Conservation (phyloP, 495 filamentous ascomycete species). For the Penicillium lividum region DNA sequence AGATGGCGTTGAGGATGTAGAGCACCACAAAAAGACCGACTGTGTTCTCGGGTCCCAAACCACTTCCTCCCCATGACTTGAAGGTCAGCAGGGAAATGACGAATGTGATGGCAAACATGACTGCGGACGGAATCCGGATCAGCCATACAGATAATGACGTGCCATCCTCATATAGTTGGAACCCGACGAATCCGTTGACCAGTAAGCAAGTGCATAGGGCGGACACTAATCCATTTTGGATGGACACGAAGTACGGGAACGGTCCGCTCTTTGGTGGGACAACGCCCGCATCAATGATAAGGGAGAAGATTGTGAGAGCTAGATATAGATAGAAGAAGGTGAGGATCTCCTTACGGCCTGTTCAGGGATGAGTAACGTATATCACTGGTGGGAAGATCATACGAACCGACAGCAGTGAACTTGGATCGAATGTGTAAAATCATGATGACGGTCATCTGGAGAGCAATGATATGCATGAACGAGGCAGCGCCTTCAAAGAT, state of each 20-base stretch:
- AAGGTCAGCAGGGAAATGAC: constrained; percentile 89
- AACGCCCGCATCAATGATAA: constrained; percentile 92
- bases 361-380: constrained; percentile 10
- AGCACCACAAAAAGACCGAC: constrained; percentile 88
- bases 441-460: constrained; percentile 95
- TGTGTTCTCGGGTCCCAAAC: constrained; percentile 80
- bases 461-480: constrained; percentile 88
- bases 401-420: constrained; percentile 97
- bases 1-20: constrained; percentile 88
- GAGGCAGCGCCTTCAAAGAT: constrained; percentile 93
- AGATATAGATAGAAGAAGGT: constrained; percentile 98
- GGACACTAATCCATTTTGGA: constrained; percentile 86
- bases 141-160: constrained; percentile 94
- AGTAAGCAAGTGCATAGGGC: constrained; percentile 85
- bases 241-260: constrained; percentile 89
- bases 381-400: not conserved
- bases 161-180: constrained; percentile 99
- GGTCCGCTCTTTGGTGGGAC: constrained; percentile 75
- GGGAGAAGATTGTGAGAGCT: constrained; percentile 81
- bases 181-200: constrained; percentile 98
- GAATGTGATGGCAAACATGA: constrained; percentile 85
- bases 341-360: constrained; percentile 97
- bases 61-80: constrained; percentile 86
- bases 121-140: constrained; percentile 71
- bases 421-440: constrained; percentile 94